A percentile compares a stretch with the other conserved stretches of the same genome.
Conservation (phyloP, 306 rosid species). For the Betula pendula region DNA sequence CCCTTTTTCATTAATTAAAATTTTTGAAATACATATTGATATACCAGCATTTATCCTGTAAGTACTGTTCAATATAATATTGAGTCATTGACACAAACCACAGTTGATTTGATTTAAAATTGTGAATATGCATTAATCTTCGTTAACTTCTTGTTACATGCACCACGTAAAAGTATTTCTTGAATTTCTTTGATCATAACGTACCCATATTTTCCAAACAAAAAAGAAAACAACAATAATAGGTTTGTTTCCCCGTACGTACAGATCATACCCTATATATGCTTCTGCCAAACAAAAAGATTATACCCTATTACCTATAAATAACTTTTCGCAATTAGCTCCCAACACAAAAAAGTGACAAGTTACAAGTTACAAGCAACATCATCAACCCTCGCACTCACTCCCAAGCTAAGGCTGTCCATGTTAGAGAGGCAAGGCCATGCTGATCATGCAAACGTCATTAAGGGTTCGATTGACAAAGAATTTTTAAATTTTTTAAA, state of each 20-base stretch:
- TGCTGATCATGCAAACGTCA: not conserved
- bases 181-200: conserved; percentile 19
- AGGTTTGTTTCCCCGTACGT: too few relatives aligned
- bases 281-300: conserved; percentile 19
- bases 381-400: conserved; percentile 26
- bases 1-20: too few relatives aligned
- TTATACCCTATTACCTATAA: not conserved
- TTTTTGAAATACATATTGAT: too few relatives aligned
- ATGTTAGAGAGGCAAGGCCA: conserved; percentile 4
- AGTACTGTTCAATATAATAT: too few relatives aligned
- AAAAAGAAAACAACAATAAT: not conserved
- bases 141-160: too few relatives aligned
- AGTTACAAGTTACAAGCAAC: conserved; percentile 31
- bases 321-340: too few relatives aligned
- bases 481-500: too few relatives aligned
- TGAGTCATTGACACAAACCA: too few relatives aligned
- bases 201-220: not conserved
- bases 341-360: not conserved
- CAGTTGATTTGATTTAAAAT: not conserved
- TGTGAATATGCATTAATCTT: not conserved
- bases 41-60: too few relatives aligned
- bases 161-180: not conserved
- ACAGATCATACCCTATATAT: not conserved
- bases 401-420: conserved; percentile 11
- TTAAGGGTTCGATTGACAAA: too few relatives aligned